Conservation (phyloP, 768 basidiomycete genomes). For the Royoungia palumana region DNA sequence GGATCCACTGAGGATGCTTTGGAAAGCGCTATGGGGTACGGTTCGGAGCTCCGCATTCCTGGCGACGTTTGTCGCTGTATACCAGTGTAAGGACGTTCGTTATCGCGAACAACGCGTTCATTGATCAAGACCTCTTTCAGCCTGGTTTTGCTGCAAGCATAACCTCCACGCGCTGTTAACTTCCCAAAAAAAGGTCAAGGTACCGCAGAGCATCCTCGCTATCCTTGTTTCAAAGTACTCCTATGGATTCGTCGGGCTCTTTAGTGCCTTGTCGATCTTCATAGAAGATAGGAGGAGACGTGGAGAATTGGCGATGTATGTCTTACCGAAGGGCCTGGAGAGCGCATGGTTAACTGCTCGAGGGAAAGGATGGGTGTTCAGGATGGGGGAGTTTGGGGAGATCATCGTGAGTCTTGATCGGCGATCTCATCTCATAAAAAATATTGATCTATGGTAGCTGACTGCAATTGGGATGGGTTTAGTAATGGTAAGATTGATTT, state of each 20-base stretch:
- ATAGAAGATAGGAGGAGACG: slow-evolving; percentile 87
- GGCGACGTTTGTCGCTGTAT: slow-evolving; percentile 76
- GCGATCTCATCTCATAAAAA: background rate
- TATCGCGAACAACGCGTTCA: background rate
- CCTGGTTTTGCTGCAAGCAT: slow-evolving; percentile 64
- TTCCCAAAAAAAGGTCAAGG: slow-evolving; percentile 31
- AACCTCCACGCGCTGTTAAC: slow-evolving; percentile 50
- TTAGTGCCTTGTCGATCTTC: slow-evolving; percentile 74
- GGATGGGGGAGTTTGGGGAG: slow-evolving; percentile 68
- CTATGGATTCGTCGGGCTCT: slow-evolving; percentile 72
- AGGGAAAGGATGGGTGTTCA: slow-evolving; percentile 71
- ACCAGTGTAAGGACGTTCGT: slow-evolving; percentile 57
- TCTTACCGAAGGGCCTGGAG: slow-evolving; percentile 85
- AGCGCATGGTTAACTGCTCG: slow-evolving; percentile 82
- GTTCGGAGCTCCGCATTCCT: slow-evolving; percentile 84
- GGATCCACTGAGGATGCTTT: slow-evolving; percentile 64
- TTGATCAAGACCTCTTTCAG: slow-evolving; percentile 31
- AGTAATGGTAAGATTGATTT: slow-evolving; percentile 64
- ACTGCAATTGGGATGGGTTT: slow-evolving; percentile 83
- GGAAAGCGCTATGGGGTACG: slow-evolving; percentile 67
- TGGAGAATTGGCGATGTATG: slow-evolving; percentile 90
- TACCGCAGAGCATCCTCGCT: slow-evolving; percentile 49
- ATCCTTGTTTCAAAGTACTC: slow-evolving; percentile 64
- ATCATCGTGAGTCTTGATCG: slow-evolving; percentile 45
- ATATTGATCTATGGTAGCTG: slow-evolving; percentile 34